Conservation (phyloP, 306 rosid genomes). For the Cicer cuneatum region DNA sequence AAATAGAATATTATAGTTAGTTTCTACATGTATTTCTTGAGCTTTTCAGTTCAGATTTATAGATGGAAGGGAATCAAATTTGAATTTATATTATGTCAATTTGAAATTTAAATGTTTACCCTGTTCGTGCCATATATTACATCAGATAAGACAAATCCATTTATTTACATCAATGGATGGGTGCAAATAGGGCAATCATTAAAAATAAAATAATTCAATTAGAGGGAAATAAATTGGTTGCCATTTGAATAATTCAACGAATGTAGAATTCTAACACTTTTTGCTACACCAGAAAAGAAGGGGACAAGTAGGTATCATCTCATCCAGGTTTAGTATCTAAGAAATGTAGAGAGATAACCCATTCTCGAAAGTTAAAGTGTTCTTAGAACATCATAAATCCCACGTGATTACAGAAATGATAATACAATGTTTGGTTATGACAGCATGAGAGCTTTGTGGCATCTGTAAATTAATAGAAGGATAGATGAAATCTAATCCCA, state of each 20-base stretch:
- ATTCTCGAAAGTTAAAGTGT: no score
- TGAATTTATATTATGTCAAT: conserved; percentile 17
- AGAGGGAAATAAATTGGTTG: background rate
- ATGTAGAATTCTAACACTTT: background rate
- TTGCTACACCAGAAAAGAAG: no score
- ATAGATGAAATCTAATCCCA: no score
- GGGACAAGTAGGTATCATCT: no score
- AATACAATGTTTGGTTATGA: no score
- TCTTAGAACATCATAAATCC: no score
- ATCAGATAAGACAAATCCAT: conserved; percentile 10
- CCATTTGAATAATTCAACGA: background rate
- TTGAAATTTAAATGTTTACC: conserved; percentile 41
- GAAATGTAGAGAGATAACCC: no score
- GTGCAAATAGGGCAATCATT: conserved; percentile 4
- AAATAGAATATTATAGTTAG: background rate
- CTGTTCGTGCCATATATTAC: background rate
- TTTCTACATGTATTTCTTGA: background rate
- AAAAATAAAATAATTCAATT: background rate
- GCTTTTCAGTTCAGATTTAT: background rate
- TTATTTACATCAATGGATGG: background rate
- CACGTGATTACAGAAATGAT: no score
- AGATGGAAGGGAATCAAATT: conserved; percentile 28
- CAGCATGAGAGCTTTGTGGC: no score
- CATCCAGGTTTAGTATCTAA: no score
- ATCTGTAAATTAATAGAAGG: no score